Base-by-base conservation (phyloP, 73 alveolate genomes). In the Paramecium caudatum region DNA sequence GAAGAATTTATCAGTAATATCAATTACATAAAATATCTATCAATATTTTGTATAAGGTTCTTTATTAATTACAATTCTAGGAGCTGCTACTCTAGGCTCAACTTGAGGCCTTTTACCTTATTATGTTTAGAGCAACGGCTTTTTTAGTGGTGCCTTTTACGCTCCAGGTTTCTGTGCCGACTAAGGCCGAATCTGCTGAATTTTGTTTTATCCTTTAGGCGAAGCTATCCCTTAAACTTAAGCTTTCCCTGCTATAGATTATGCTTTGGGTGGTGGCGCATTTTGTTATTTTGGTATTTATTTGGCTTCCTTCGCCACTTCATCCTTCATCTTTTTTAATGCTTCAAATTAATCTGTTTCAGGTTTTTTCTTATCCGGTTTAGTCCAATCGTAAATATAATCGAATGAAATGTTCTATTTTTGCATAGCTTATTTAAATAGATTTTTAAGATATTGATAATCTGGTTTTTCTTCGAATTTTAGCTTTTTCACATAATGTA, bases 391-490 rank as follows among this genome's bases (percentile, higher is more conserved):
- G 27, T 86, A 86, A 5, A 62, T 25, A 17, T 86, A 86, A 63
- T 86, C 93, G 1, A 86, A 23, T 21, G 34, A 49, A 19, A 27
- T 36, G n/a, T 50, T 78, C 16, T 36, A 49, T 17, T 46, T 62
- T n/a, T 16, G n/a, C 36, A 86, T 10, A 2, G 43, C 87, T 17
- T 82, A 30, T 62, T 91, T 91, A 45, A 90, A 91, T 8, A 83
- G 62, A 61, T 88, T 36, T 21, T 61, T 91, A 34, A 92, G 41
- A 63, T 92, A 82, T 21, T 36, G 23, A 61, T 92, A 92, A 91
- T 92, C 94, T 3, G 99, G 99, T 65, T 91, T 95, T 80, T 97
- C 99, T 70, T 97, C 99, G 65, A 97, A 98, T 69, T 92, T 90
- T 46, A 98, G 83, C 37, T 94, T 92, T 68, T 96, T 91, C 61